phyloP scores from a whole-genome alignment of 1,284 basidiomycete species.

The Volvariella surrecta region DNA sequence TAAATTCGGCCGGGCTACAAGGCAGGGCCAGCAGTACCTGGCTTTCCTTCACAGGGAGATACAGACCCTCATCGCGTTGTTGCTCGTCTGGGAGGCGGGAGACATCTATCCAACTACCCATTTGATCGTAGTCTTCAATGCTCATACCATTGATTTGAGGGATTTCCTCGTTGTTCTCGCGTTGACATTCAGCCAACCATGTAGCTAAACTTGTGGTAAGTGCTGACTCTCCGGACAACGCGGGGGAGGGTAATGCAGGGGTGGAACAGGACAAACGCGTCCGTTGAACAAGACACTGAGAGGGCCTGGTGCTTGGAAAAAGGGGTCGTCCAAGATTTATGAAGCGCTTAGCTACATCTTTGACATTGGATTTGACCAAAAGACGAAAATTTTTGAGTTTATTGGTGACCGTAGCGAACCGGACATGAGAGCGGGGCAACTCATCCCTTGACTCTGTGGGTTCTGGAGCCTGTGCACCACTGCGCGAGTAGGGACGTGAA shows the following conservation, averaged over 20 bases:
- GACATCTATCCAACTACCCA: constrained; percentile 36
- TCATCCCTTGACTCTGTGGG: not conserved
- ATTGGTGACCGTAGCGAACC: not conserved
- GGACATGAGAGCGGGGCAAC: not conserved
- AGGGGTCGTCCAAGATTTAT: not conserved
- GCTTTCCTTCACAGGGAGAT: no score
- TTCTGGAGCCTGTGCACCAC: not conserved
- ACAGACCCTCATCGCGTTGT: no score
- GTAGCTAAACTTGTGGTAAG: constrained; percentile 8
- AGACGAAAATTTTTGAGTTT: not conserved
- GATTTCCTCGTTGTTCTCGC: constrained; percentile 10
- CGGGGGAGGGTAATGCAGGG: constrained; percentile 4
- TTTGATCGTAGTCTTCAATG: constrained; percentile 36
- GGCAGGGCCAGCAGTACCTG: no score
- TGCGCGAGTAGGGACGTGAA: constrained; percentile 4
- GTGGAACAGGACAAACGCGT: not conserved
- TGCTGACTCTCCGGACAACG: constrained; percentile 8
- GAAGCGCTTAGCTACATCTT: not conserved
- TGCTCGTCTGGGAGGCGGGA: not conserved
- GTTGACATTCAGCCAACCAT: constrained; percentile 14
- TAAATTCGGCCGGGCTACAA: no score
- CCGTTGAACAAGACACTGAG: constrained; percentile 2
- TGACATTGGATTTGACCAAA: not conserved
- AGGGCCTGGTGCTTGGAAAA: not conserved
- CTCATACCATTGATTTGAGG: constrained; percentile 22